Evolutionary conservation across 202 grass and related monocot genomes (phyloP).

Genomic region (Zizania palustris): DNA sequence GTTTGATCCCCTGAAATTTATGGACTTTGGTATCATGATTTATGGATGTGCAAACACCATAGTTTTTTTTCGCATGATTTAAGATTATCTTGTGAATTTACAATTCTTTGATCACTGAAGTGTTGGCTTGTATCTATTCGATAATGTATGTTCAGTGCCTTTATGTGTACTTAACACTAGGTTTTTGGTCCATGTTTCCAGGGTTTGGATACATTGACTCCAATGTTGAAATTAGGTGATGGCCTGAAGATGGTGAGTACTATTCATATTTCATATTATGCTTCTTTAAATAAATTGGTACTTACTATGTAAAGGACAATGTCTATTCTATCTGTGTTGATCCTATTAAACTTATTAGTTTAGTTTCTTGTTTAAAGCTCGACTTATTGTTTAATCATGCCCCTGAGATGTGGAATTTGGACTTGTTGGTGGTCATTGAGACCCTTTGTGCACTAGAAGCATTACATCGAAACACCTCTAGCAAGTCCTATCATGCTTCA

Average conservation of each 20-base stretch:
- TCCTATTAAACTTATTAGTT: constrained; percentile 5
- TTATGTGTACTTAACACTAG: constrained; percentile 5
- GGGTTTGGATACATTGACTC: constrained; percentile 78
- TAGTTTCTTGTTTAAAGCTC: constrained; percentile 20
- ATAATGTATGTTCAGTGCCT: neutral
- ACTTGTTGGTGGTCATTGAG: neutral
- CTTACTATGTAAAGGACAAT: neutral
- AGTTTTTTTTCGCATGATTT: neutral
- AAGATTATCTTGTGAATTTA: neutral
- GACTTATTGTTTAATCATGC: constrained; percentile 14
- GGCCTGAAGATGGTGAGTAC: constrained; percentile 56
- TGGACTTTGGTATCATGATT: neutral
- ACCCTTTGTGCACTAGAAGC: neutral
- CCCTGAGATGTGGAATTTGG: neutral
- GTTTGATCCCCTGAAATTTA: neutral
- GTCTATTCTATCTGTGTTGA: neutral
- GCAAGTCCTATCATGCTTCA: neutral
- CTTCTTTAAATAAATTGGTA: neutral
- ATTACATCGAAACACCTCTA: neutral
- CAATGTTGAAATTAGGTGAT: constrained; percentile 61
- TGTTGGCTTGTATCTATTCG: neutral
- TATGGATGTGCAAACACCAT: neutral
- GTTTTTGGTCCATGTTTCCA: constrained; percentile 39
- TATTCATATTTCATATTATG: constrained; percentile 26
- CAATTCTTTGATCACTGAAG: neutral